Evolutionary conservation across 371 early-diverging fungal genomes (phyloP).

Genomic region (Apophysomyces ossiformis): DNA sequence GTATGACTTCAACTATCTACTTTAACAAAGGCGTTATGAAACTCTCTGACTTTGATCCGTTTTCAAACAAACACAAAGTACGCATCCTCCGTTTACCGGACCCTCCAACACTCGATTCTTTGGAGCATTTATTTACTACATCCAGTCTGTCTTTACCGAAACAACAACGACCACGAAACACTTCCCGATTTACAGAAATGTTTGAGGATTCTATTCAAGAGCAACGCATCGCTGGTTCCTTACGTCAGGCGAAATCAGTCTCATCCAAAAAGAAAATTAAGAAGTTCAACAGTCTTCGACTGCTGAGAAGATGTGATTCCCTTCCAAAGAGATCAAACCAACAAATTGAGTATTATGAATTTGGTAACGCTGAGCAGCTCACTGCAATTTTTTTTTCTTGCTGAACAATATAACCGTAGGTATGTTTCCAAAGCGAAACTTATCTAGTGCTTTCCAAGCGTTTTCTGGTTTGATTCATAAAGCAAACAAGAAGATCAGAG

Average conservation of each 20-base stretch:
- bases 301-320: neutral
- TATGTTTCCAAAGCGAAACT: neutral
- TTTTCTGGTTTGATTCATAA: neutral
- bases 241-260: neutral
- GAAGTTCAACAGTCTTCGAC: neutral
- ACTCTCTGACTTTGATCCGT: slow-evolving; percentile 37
- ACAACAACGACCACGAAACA: slow-evolving; percentile 4
- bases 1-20: slow-evolving; percentile 21
- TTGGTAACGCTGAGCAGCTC: neutral
- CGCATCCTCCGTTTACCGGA: slow-evolving; percentile 32
- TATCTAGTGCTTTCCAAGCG: neutral
- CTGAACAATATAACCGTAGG: neutral
- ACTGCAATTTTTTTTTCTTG: neutral
- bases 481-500: neutral
- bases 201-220: slow-evolving; percentile 1
- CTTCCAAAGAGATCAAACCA: neutral
- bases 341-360: neutral
- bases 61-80: slow-evolving; percentile 28
- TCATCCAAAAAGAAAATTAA: neutral
- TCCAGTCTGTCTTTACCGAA: slow-evolving; percentile 24
- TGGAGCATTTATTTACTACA: slow-evolving; percentile 31
- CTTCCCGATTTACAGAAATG: neutral
- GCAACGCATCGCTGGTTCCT: neutral
- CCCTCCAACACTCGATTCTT: slow-evolving; percentile 30
- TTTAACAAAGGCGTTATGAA: slow-evolving; percentile 41